Conservation (phyloP, 1,139 yeast species). For the Scheffersomyces illinoinensis region DNA sequence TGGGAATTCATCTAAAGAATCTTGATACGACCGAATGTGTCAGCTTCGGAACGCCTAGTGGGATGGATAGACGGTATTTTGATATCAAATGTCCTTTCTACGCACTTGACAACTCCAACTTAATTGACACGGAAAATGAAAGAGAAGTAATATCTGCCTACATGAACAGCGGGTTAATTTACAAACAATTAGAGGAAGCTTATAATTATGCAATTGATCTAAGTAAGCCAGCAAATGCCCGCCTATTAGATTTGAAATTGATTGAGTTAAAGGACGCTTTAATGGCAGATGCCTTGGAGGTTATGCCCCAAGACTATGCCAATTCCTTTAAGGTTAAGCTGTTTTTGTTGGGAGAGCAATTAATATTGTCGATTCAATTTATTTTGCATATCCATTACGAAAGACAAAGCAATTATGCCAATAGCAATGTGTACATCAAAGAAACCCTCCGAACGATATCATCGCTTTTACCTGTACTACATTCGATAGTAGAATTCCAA, state of each 20-base stretch:
- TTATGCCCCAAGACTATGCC: neutral
- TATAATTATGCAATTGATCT: neutral
- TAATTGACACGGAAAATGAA: neutral
- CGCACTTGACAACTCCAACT: neutral
- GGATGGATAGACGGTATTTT: neutral
- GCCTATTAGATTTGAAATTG: neutral
- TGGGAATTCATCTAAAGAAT: neutral
- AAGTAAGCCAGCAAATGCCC: neutral
- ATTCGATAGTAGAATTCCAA: neutral
- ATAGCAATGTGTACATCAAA: neutral
- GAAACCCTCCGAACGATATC: neutral
- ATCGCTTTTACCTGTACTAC: neutral
- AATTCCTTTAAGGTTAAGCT: neutral
- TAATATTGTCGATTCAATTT: neutral
- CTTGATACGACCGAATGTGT: conserved; percentile 1
- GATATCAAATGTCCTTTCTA: conserved; percentile 2
- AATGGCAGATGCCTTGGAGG: neutral
- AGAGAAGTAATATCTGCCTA: neutral
- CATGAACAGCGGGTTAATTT: neutral
- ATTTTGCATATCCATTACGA: neutral
- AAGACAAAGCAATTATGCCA: neutral
- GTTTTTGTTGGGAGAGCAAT: neutral
- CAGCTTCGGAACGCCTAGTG: neutral
- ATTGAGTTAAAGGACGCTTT: neutral
- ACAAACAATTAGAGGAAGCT: neutral